Evolutionary conservation across 2,329 filamentous ascomycete genomes (phyloP).

Genomic region (Trichophaea hybrida): DNA sequence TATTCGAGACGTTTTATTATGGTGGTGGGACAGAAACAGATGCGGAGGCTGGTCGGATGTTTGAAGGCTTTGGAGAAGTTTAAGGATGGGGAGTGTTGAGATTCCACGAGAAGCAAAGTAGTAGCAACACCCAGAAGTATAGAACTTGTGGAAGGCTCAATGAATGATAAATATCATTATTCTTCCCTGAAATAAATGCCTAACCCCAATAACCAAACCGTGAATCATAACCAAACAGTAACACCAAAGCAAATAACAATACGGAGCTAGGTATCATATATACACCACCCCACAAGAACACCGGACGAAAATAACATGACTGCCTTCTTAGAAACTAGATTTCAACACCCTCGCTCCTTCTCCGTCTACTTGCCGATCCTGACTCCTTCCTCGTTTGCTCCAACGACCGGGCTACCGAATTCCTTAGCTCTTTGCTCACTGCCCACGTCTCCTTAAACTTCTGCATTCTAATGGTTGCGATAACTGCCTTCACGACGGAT

Average conservation of each 20-base stretch:
- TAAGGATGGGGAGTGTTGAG: neutral
- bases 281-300: neutral
- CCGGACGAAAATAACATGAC: neutral
- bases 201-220: slow-evolving; percentile 4
- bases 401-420: slow-evolving; percentile 23
- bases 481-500: slow-evolving; percentile 37
- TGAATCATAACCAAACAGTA: neutral
- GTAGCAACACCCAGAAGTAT: too few species aligned
- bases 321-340: neutral
- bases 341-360: neutral
- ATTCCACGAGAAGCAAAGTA: neutral
- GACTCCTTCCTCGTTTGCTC: slow-evolving; percentile 16
- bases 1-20: slow-evolving; percentile 17
- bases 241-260: slow-evolving; percentile 5
- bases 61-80: slow-evolving; percentile 14
- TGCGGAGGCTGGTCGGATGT: slow-evolving; percentile 17
- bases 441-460: slow-evolving; percentile 35
- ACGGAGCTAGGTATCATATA: neutral
- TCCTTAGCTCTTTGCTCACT: slow-evolving; percentile 36
- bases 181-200: neutral
- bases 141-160: too few species aligned
- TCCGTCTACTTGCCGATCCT: neutral
- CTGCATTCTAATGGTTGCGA: slow-evolving; percentile 40
- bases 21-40: slow-evolving; percentile 8
- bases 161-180: too few species aligned